These are phyloP conservation scores for Dioscorea dumetorum DNA, from an alignment of 106 monocot species.

Conservation along the genomic window DNA sequence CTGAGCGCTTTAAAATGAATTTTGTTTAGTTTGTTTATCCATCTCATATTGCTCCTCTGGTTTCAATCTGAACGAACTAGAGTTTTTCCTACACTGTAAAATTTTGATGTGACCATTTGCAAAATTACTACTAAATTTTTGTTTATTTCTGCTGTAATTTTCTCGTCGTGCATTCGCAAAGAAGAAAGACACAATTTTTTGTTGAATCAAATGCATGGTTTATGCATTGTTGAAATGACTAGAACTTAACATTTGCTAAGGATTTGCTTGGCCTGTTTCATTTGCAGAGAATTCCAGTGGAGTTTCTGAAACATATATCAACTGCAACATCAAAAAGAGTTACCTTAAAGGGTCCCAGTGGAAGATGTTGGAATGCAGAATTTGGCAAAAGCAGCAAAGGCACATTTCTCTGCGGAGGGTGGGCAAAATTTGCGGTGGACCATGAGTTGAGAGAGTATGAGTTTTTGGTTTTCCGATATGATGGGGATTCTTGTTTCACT, in stretches of 20 bases:
- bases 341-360: conserved; percentile 14
- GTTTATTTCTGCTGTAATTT: no score
- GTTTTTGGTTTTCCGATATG: conserved; percentile 16
- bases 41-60: no score
- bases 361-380: conserved; percentile 11
- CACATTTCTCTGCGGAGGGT: conserved; percentile 12
- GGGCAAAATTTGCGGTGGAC: conserved; percentile 19
- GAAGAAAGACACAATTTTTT: no score
- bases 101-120: no score
- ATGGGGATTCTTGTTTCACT: conserved; percentile 19
- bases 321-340: conserved; percentile 10
- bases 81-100: no score
- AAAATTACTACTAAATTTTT: no score
- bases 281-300: conserved; percentile 8
- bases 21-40: no score
- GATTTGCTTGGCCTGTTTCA: neutral
- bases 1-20: no score
- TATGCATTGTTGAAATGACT: no score
- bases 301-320: conserved; percentile 21
- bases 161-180: no score
- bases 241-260: neutral
- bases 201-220: no score
- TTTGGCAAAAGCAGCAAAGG: conserved; percentile 1
- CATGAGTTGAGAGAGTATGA: conserved; percentile 13
- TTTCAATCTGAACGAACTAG: no score